A percentile compares a stretch with the other conserved stretches of the same genome.
These are phyloP conservation scores for Fusarium verticillioides DNA, from an alignment of 2,329 filamentous ascomycete species.

Conservation along the genomic window DNA sequence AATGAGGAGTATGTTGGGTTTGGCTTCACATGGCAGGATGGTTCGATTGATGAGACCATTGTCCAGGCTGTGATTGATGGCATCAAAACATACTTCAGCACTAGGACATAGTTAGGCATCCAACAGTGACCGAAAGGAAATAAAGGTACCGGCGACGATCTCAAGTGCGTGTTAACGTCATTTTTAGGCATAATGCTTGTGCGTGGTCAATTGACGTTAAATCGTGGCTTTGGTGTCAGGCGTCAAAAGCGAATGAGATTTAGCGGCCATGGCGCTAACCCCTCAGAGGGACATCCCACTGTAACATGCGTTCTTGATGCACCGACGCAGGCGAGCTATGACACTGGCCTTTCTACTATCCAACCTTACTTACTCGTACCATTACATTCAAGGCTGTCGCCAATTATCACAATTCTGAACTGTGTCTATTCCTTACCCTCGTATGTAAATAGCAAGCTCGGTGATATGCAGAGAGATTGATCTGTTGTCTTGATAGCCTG, in stretches of 20 bases:
- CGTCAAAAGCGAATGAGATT: neutral
- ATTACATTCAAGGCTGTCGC: neutral
- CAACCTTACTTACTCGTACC: neutral
- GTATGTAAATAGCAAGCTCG: accelerated
- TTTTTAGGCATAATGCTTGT: neutral
- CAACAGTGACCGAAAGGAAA: neutral
- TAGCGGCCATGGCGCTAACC: neutral
- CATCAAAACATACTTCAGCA: neutral
- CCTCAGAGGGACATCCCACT: neutral
- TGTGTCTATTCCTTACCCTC: accelerated
- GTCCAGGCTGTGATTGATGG: neutral
- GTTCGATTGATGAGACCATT: neutral
- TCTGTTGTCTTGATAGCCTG: neutral
- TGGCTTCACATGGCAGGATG: conserved; percentile 7
- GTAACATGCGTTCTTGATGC: neutral
- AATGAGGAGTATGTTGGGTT: neutral
- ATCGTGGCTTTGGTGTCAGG: neutral
- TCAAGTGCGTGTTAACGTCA: neutral
- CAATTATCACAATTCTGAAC: neutral
- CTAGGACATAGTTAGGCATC: accelerated
- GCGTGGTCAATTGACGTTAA: neutral
- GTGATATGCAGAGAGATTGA: neutral
- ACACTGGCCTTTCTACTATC: neutral
- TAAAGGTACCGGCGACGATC: neutral
- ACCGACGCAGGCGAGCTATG: neutral